These are phyloP conservation scores for Wickerhamomyces hampshirensis DNA, from an alignment of 805 yeast species.

Conservation along the genomic window DNA sequence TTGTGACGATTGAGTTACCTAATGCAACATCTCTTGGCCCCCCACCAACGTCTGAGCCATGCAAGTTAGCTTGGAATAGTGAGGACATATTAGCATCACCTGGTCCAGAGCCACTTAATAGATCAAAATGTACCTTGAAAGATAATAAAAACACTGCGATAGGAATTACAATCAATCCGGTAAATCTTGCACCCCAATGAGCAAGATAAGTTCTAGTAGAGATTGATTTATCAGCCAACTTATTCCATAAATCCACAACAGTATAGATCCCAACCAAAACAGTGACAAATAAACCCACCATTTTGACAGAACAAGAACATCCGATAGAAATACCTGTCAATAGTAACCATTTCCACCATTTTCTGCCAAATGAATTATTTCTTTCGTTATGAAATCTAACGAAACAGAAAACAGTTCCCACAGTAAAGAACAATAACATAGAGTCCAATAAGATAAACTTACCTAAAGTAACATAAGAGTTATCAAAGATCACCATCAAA, in stretches of 20 bases:
- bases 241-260: constrained; percentile 79
- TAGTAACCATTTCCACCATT: constrained; percentile 93
- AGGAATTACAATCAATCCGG: constrained; percentile 65
- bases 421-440: constrained; percentile 83
- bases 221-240: constrained; percentile 64
- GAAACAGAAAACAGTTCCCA: constrained; percentile 71
- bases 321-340: constrained; percentile 85
- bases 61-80: constrained; percentile 72
- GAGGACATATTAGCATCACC: constrained; percentile 80
- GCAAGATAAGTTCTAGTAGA: constrained; percentile 42
- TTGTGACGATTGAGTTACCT: constrained; percentile 44
- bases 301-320: constrained; percentile 86
- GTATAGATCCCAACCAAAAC: constrained; percentile 87
- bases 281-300: constrained; percentile 94
- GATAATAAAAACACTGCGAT: constrained; percentile 53
- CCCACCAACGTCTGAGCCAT: constrained; percentile 55
- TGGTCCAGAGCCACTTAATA: constrained; percentile 71
- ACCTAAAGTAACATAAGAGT: constrained; percentile 78
- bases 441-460: constrained; percentile 90
- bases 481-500: constrained; percentile 76
- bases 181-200: constrained; percentile 65
- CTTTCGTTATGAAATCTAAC: constrained; percentile 62
- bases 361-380: constrained; percentile 51
- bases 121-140: constrained; percentile 72
- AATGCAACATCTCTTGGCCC: constrained; percentile 66